Evolutionary conservation across 306 rosid species (phyloP).

Genomic region (Fragaria iinumae): DNA sequence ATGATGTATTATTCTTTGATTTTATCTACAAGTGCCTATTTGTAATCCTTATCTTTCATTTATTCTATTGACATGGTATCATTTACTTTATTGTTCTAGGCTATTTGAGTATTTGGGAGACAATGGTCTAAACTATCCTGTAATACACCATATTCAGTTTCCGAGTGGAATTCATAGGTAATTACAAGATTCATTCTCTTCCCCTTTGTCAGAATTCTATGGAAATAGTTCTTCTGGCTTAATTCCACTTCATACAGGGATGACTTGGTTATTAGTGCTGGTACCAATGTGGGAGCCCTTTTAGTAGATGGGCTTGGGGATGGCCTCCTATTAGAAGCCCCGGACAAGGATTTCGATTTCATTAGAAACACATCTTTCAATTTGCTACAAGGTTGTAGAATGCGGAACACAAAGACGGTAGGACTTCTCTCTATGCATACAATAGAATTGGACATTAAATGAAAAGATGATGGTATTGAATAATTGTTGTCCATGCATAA

Average conservation of each 20-base stretch:
- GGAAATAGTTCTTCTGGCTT: conserved; percentile 13
- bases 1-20: not conserved
- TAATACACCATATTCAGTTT: conserved; percentile 89
- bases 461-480: conserved; percentile 3
- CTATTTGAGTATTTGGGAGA: conserved; percentile 78
- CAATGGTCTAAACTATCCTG: conserved; percentile 70
- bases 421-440: conserved; percentile 12
- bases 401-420: conserved; percentile 98
- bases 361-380: conserved; percentile 92
- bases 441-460: conserved; percentile 7
- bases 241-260: conserved; percentile 53
- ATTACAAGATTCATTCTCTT: conserved; percentile 5
- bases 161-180: conserved; percentile 87
- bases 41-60: not conserved
- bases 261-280: conserved; percentile 90
- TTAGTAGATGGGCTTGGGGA: conserved; percentile 99
- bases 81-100: conserved; percentile 38
- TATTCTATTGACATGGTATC: not conserved
- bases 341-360: conserved; percentile 81
- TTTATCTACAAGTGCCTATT: not conserved
- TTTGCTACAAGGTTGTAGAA: conserved; percentile 97
- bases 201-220: conserved; percentile 9
- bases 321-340: conserved; percentile 81
- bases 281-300: conserved; percentile 85
- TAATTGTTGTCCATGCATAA: conserved; percentile 14